Percentiles rank a stretch among this genome's conserved stretches.
Conservation (phyloP, 2,329 filamentous ascomycete species). For the Tolypocladium cylindrosporum region DNA sequence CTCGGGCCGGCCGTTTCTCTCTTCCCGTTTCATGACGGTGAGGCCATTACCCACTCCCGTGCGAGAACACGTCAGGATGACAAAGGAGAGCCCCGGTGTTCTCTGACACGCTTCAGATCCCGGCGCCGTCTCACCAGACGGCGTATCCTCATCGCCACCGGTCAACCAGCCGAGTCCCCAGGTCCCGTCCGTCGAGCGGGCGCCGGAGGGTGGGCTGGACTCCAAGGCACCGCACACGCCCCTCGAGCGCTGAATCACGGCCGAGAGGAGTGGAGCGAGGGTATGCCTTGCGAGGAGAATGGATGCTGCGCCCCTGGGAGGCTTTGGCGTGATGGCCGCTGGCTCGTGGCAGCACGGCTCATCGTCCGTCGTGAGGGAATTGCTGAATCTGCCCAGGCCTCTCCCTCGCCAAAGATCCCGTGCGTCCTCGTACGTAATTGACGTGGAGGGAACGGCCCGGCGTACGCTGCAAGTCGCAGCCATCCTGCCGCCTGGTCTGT, state of each 20-base stretch:
- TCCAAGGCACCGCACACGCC: neutral
- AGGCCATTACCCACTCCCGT: neutral
- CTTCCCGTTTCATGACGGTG: neutral
- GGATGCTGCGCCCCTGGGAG: neutral
- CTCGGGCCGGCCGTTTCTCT: neutral
- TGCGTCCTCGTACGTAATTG: neutral
- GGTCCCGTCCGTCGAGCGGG: neutral
- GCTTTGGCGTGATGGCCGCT: neutral
- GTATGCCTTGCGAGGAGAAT: neutral
- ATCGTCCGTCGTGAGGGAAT: neutral
- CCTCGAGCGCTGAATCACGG: neutral
- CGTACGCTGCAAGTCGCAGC: neutral
- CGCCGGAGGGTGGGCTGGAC: neutral
- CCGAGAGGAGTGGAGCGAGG: neutral
- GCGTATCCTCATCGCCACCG: neutral
- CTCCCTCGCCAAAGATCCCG: neutral
- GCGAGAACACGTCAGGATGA: neutral
- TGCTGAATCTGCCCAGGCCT: neutral
- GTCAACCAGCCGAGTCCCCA: neutral
- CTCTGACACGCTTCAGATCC: neutral
- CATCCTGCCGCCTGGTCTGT: neutral
- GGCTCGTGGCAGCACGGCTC: neutral
- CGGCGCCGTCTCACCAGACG: neutral
- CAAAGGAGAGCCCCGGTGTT: neutral
- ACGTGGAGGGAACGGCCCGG: neutral